Conservation (phyloP, 257 asterid species). For the Oldenlandia corymbosa region DNA sequence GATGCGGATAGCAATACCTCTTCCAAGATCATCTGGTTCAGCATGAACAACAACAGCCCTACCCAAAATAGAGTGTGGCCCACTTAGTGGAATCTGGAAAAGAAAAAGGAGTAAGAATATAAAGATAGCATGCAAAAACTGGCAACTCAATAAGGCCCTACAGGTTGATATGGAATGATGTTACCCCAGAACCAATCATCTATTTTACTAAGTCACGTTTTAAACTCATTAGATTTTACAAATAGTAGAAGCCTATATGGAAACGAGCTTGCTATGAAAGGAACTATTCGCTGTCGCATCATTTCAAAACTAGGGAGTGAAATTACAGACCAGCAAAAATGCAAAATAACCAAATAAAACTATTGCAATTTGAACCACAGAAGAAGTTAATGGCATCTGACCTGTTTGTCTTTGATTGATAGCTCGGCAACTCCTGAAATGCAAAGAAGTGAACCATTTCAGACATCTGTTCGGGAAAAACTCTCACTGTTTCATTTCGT, state of each 20-base stretch:
- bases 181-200: not conserved
- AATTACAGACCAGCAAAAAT: not conserved
- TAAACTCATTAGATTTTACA: too few relatives aligned
- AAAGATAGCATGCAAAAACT: too few relatives aligned
- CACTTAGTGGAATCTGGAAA: constrained; percentile 64
- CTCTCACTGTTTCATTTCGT: not conserved
- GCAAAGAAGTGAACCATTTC: constrained; percentile 1
- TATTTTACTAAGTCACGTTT: not conserved
- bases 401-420: constrained; percentile 61
- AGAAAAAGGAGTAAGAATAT: too few relatives aligned
- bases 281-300: not conserved
- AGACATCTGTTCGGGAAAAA: constrained; percentile 4
- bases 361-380: not conserved
- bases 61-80: constrained; percentile 77
- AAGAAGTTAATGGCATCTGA: constrained; percentile 10
- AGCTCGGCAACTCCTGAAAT: constrained; percentile 68
- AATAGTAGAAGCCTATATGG: not conserved
- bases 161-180: not conserved
- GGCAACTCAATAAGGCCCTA: too few relatives aligned
- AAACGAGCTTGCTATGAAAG: not conserved
- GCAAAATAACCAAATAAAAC: not conserved
- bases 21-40: constrained; percentile 91
- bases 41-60: constrained; percentile 96
- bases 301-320: not conserved
- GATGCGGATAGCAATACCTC: constrained; percentile 35